Conservation (phyloP, 1,284 basidiomycete genomes). For the Malassezia equina region DNA sequence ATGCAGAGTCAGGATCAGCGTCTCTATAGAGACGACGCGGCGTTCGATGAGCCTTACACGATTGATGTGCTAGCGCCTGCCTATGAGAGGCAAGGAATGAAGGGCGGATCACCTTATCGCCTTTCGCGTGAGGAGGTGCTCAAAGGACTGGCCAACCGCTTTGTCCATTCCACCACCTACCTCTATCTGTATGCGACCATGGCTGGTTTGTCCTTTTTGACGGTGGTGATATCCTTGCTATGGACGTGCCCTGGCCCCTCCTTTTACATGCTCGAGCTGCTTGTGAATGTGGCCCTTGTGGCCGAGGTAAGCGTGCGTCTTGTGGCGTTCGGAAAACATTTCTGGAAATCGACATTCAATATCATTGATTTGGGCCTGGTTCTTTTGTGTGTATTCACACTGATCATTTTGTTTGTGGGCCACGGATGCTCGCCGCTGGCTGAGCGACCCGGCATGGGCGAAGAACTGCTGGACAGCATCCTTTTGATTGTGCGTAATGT, state of each 20-base stretch:
- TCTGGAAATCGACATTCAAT: slow-evolving; percentile 46
- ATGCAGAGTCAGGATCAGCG: not conserved
- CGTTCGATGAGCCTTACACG: not conserved
- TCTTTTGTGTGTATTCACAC: slow-evolving; percentile 37
- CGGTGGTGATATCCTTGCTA: slow-evolving; percentile 35
- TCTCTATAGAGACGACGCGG: not conserved
- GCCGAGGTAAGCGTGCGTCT: slow-evolving; percentile 40
- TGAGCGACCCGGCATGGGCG: slow-evolving; percentile 28
- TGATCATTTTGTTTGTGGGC: slow-evolving; percentile 40
- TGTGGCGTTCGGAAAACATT: slow-evolving; percentile 43
- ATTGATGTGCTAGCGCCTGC: slow-evolving; percentile 14
- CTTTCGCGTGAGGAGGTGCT: slow-evolving; percentile 38
- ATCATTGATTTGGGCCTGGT: slow-evolving; percentile 41
- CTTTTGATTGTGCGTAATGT: slow-evolving; percentile 43
- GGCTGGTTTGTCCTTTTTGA: slow-evolving; percentile 39
- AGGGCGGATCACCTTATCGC: slow-evolving; percentile 17
- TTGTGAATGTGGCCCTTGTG: slow-evolving; percentile 41
- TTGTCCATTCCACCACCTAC: slow-evolving; percentile 44
- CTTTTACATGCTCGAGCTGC: slow-evolving; percentile 41
- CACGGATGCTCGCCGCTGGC: slow-evolving; percentile 43
- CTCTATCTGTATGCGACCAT: slow-evolving; percentile 45
- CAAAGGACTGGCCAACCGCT: slow-evolving; percentile 45
- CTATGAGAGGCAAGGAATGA: not conserved
- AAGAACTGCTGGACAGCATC: slow-evolving; percentile 42
- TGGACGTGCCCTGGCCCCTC: slow-evolving; percentile 38